phyloP scores from a whole-genome alignment of 169 alveolate genomes.

The Plasmodium vivax region DNA sequence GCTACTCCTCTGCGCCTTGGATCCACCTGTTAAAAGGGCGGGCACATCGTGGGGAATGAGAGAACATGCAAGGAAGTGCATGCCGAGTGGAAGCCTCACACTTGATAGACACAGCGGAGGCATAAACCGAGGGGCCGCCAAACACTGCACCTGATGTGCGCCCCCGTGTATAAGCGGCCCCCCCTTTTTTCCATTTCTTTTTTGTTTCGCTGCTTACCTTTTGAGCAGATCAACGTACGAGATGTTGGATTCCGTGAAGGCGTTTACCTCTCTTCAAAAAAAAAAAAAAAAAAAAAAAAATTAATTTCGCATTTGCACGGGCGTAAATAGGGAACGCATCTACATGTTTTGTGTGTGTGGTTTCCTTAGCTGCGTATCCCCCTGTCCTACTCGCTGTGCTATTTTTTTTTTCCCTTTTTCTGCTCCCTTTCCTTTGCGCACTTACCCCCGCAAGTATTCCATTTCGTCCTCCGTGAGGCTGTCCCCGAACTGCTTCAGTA shows the following conservation, averaged over 20 bases:
- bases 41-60: background rate
- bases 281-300: conserved; percentile 10
- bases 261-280: conserved; percentile 35
- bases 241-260: conserved; percentile 22
- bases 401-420: background rate
- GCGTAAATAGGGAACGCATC: background rate
- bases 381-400: background rate
- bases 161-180: background rate
- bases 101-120: background rate
- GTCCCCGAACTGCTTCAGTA: conserved; percentile 58
- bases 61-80: background rate
- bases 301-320: background rate
- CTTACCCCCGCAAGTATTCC: conserved; percentile 21
- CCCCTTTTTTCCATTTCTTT: background rate
- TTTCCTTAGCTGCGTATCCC: background rate
- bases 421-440: background rate
- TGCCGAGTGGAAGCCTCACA: background rate
- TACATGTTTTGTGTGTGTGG: background rate
- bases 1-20: background rate
- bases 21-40: background rate
- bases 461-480: conserved; percentile 37
- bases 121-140: background rate
- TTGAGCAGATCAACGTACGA: conserved; percentile 26
- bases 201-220: background rate
- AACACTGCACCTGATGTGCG: background rate